These are phyloP conservation scores for Acrocalymma vagum DNA, from an alignment of 2,329 filamentous ascomycete species.

Conservation along the genomic window DNA sequence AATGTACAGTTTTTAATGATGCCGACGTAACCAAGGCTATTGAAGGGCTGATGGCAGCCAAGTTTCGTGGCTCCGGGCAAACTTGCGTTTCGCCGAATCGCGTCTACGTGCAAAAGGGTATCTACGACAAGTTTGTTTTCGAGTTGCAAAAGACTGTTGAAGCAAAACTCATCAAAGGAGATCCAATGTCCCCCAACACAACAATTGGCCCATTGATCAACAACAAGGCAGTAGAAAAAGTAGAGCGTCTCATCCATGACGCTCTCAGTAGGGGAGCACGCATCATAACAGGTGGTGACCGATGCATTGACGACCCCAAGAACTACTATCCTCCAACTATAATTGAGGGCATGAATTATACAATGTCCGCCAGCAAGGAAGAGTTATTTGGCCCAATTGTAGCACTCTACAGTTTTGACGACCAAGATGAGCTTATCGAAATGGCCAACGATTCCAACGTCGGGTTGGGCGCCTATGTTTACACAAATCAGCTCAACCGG, in stretches of 20 bases:
- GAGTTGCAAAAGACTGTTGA: slow-evolving; percentile 62
- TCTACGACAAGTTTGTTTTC: slow-evolving; percentile 69
- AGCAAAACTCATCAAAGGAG: slow-evolving; percentile 65
- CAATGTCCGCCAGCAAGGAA: slow-evolving; percentile 66
- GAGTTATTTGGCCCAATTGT: slow-evolving; percentile 73
- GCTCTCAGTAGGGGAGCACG: slow-evolving; percentile 70
- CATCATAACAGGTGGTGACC: slow-evolving; percentile 68
- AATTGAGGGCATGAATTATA: slow-evolving; percentile 64
- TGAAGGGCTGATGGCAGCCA: slow-evolving; percentile 56
- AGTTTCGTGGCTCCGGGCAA: slow-evolving; percentile 69
- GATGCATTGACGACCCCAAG: slow-evolving; percentile 57
- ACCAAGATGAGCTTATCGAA: slow-evolving; percentile 69
- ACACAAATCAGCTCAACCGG: slow-evolving; percentile 73
- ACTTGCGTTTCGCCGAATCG: slow-evolving; percentile 72
- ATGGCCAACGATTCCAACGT: slow-evolving; percentile 69
- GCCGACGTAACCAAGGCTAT: slow-evolving; percentile 67
- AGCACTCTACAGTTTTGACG: slow-evolving; percentile 71
- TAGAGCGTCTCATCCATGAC: slow-evolving; percentile 68
- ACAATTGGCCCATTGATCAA: slow-evolving; percentile 70
- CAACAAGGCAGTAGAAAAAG: slow-evolving; percentile 64
- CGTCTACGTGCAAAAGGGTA: slow-evolving; percentile 69
- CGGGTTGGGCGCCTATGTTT: slow-evolving; percentile 73
- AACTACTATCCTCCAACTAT: slow-evolving; percentile 78
- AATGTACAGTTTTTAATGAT: slow-evolving; percentile 73
- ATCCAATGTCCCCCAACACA: slow-evolving; percentile 64